Base-by-base conservation (phyloP, 2,329 filamentous ascomycete genomes). In the Ophiostoma quercus region DNA sequence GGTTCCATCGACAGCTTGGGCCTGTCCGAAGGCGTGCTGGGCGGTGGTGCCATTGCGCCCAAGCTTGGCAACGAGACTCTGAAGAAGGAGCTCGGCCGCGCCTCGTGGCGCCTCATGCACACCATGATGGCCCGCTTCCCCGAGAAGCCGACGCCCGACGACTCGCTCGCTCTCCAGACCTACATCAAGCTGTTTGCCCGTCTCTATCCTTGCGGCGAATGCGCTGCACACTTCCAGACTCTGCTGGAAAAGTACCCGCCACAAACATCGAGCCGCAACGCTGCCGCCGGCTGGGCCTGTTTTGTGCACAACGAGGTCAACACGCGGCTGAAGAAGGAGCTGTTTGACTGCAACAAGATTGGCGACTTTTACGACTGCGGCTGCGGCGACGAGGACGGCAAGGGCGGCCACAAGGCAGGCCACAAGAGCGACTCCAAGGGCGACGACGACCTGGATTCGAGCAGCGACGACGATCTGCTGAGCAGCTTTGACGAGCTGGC, bases 11-110 rank as follows among this genome's bases (percentile, higher is more conserved):
- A 32, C 19, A 66, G 68, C 22, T 39, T 82, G 29, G 82, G 82
- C 68, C 75, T 86, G 39, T 79, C 85, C 1, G 78, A 80, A 34
- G 79, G 79, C 62, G 79, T 90, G 22, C 81, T 92, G 29, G 83
- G 84, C 22, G 91, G 90, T 70, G 87, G 87, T 69, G 89, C 88
- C 3, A 94, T 93, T 75, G 91, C 91, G 67, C 89, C 91, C 1
- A 93, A 92, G 79, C 82, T 95, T 68, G 92, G 91, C 76, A 95
- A 95, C 79, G 91, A 90, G 71, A 95, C 92, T 7, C 82, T 87
- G 69, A 95, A 94, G 67, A 43, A 67, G 25, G 88, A 90, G 77
- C 84, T 90, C 66, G 88, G 88, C 73, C 85, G 87, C 72, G 87
- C 88, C 32, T 86, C 87, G 47, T 91, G 88, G 88, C 89, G 88